Evolutionary conservation across 805 yeast genomes (phyloP).

Genomic region (Lipomyces anomalus): DNA sequence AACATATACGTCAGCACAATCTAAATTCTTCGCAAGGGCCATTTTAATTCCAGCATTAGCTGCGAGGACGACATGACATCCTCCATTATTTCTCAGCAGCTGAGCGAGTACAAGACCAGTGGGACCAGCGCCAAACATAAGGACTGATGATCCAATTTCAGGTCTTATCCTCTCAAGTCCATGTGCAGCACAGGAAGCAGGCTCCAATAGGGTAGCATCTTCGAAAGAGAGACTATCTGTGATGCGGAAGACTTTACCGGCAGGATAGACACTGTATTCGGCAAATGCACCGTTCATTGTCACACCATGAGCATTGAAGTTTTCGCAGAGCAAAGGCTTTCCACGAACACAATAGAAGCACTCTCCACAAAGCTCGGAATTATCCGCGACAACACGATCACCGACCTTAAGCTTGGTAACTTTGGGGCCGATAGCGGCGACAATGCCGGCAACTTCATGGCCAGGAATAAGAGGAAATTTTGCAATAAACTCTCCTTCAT

Average conservation of each 20-base stretch:
- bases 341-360: constrained; percentile 23
- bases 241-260: constrained; percentile 22
- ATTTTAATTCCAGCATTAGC: constrained; percentile 18
- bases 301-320: constrained; percentile 23
- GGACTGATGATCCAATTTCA: constrained; percentile 18
- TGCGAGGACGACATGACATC: constrained; percentile 22
- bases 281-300: constrained; percentile 23
- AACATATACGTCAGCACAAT: constrained; percentile 18
- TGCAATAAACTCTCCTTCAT: constrained; percentile 23
- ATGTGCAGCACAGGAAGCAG: constrained; percentile 24
- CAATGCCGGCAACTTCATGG: constrained; percentile 21
- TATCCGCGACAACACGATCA: constrained; percentile 22
- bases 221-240: constrained; percentile 15
- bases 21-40: constrained; percentile 19
- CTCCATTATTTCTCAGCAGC: constrained; percentile 20
- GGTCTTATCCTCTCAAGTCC: constrained; percentile 22
- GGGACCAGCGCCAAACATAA: constrained; percentile 24
- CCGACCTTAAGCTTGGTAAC: constrained; percentile 16
- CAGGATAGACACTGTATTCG: constrained; percentile 22
- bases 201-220: constrained; percentile 21
- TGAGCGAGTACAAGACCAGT: constrained; percentile 23
- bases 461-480: constrained; percentile 21
- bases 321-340: constrained; percentile 19
- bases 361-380: constrained; percentile 20
- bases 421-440: constrained; percentile 20